These are phyloP conservation scores for Fomitopsis pinicola DNA, from an alignment of 1,284 basidiomycete genomes.

Conservation along the genomic window DNA sequence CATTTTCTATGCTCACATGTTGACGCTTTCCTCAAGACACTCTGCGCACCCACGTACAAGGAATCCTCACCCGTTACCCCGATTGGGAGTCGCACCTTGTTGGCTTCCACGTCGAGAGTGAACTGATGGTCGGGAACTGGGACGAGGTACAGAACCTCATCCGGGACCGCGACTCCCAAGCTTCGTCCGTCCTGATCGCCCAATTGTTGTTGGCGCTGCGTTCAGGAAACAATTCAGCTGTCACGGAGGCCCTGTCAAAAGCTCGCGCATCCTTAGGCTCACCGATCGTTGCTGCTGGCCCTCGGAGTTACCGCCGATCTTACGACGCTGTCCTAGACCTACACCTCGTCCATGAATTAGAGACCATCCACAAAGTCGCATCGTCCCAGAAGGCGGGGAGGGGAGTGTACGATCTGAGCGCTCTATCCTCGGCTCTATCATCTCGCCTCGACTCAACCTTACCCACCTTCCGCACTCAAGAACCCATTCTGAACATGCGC, in stretches of 20 bases:
- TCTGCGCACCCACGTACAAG: slow-evolving; percentile 91
- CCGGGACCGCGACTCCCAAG: slow-evolving; percentile 41
- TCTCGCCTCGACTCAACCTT: slow-evolving; percentile 76
- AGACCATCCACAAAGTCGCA: slow-evolving; percentile 61
- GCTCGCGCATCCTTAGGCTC: slow-evolving; percentile 80
- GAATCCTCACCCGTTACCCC: slow-evolving; percentile 83
- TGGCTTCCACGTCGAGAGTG: slow-evolving; percentile 89
- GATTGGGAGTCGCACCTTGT: slow-evolving; percentile 80
- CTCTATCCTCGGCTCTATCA: slow-evolving; percentile 46
- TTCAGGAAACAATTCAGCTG: slow-evolving; percentile 40
- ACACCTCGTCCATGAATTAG: slow-evolving; percentile 87
- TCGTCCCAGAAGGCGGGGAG: slow-evolving; percentile 21
- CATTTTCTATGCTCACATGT: not conserved
- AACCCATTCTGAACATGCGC: slow-evolving; percentile 88
- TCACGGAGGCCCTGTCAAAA: slow-evolving; percentile 50
- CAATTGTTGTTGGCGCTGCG: slow-evolving; percentile 82
- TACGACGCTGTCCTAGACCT: slow-evolving; percentile 88
- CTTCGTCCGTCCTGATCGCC: slow-evolving; percentile 75
- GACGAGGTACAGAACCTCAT: slow-evolving; percentile 67
- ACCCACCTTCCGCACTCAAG: slow-evolving; percentile 89
- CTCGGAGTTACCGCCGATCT: slow-evolving; percentile 77
- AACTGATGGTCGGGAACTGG: slow-evolving; percentile 97
- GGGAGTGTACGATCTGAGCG: slow-evolving; percentile 31
- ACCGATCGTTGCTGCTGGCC: slow-evolving; percentile 78
- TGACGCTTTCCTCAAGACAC: slow-evolving; percentile 62